phyloP scores from a whole-genome alignment of 805 yeast species.

The Vanderwaltozyma tropicalis region DNA sequence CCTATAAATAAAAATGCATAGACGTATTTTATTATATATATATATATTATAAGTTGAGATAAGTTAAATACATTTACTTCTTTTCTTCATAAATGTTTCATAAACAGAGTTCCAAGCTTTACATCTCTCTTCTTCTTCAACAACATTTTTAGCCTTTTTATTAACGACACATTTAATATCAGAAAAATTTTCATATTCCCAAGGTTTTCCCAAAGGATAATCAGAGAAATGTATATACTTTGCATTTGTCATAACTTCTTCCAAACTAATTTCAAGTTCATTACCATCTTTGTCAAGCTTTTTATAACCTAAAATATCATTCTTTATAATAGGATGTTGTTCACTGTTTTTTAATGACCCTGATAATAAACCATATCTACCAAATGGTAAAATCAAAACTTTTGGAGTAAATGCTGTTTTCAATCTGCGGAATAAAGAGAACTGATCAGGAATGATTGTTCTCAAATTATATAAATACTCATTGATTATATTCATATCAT shows the following conservation, averaged over 20 bases:
- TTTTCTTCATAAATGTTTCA: slow-evolving; percentile 9
- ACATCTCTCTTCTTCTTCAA: slow-evolving; percentile 13
- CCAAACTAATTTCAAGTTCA: slow-evolving; percentile 7
- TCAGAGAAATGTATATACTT: slow-evolving; percentile 56
- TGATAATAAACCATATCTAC: slow-evolving; percentile 23
- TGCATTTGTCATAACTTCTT: slow-evolving; percentile 25
- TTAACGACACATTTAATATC: slow-evolving; percentile 16
- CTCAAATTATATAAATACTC: slow-evolving; percentile 21
- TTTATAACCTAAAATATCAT: slow-evolving; percentile 24
- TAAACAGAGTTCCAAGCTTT: slow-evolving; percentile 20
- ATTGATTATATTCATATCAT: slow-evolving; percentile 26
- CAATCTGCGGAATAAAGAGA: slow-evolving; percentile 20
- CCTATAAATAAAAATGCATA: no score
- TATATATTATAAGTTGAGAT: no score
- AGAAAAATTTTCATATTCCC: slow-evolving; percentile 29
- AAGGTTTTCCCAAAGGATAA: slow-evolving; percentile 56
- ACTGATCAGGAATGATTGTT: slow-evolving; percentile 20
- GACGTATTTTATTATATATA: no score
- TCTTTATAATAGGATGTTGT: slow-evolving; percentile 17
- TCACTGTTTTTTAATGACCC: slow-evolving; percentile 19
- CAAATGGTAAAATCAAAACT: slow-evolving; percentile 24
- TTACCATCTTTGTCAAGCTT: slow-evolving; percentile 12
- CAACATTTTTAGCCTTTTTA: slow-evolving; percentile 5
- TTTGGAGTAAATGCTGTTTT: slow-evolving; percentile 15
- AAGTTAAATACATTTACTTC: slow-evolving; percentile 10